Base-by-base conservation (phyloP, 1,284 basidiomycete species). In the Blastosporella zonata region DNA sequence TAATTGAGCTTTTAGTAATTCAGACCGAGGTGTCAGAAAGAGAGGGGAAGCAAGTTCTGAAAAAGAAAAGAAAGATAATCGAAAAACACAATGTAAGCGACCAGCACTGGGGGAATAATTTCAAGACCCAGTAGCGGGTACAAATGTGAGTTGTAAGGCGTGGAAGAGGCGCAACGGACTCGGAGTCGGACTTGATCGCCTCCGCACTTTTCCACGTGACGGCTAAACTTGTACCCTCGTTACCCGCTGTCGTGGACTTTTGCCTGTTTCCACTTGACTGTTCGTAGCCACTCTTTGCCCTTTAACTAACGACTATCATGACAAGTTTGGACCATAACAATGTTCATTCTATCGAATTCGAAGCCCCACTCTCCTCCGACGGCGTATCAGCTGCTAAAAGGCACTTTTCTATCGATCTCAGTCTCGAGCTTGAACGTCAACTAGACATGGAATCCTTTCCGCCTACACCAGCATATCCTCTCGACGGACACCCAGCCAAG, bases 401-500 rank as follows among this genome's bases (percentile, higher is more conserved):
- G 17, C 80, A 75, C 20, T 82, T 74, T 55, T 89, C 87, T 33
- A 87, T 90, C 57, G 88, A 90, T 65, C 75, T 88, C 50, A 77
- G 78, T 38, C 76, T 90, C 53, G 86, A 87, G 59, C 78, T 90
- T 51, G 87, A 90, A 63, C 79, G 75, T 43, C 81, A 89, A 66
- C 77, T 90, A 13, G 56, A 82, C 45, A 73, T 75, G 60, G 87
- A 88, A 46, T 79, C 78, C 17, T 70, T 74, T 37, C 36, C 36
- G 13, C 36, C 36, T 22, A 37, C 62, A 43, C 72, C 70, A 46
- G 68, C 68, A 1, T 54, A 65, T 42, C 40, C 55, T 44, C 49
- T 53, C 36, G 62, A 64, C 20, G 48, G 50, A n/a, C n/a, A n/a
- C n/a, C n/a, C n/a, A n/a, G n/a, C n/a, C 28, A 60, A 52, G 36